phyloP scores from a whole-genome alignment of 2,329 filamentous ascomycete genomes.

The Sphaerulina vaccinii region DNA sequence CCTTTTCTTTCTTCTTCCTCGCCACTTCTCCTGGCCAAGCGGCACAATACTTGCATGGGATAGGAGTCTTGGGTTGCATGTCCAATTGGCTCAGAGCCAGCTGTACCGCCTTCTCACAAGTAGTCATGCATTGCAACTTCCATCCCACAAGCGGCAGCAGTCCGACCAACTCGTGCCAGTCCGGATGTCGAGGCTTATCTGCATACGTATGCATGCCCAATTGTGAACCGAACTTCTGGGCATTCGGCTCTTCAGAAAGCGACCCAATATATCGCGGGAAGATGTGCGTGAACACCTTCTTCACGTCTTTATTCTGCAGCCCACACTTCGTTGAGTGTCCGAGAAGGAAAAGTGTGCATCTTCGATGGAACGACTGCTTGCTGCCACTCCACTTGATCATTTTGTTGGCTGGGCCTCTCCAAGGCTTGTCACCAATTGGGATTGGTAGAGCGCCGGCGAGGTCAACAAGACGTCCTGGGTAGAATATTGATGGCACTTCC shows the following conservation, averaged over 20 bases:
- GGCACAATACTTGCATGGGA: neutral
- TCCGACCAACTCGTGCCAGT: neutral
- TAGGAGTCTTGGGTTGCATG: neutral
- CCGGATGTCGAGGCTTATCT: neutral
- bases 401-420: neutral
- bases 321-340: neutral
- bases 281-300: neutral
- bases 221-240: neutral
- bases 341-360: neutral
- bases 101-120: neutral
- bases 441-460: neutral
- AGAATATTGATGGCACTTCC: neutral
- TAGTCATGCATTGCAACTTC: neutral
- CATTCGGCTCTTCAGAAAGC: neutral
- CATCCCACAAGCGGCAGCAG: neutral
- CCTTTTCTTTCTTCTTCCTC: neutral
- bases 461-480: neutral
- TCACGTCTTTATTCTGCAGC: neutral
- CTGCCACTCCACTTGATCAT: neutral
- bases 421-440: neutral
- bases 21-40: neutral
- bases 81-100: neutral
- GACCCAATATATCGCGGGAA: neutral
- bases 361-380: neutral
- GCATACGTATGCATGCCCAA: neutral